Base-by-base conservation (phyloP, 2,329 filamentous ascomycete species). In the Sarocladium oryzae region DNA sequence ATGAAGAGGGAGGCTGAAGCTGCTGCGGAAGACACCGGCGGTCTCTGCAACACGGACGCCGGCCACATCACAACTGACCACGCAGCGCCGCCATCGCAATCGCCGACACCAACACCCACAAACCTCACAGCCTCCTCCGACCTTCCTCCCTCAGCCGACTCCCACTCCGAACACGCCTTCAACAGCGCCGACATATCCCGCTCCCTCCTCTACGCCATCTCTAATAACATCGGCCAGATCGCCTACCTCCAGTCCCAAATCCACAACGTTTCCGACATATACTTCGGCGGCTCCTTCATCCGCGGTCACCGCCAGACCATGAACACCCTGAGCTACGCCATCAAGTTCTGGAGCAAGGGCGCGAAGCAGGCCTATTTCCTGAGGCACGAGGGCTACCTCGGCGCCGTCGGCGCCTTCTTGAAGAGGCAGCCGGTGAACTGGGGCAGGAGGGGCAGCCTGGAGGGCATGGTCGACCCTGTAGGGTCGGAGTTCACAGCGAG, bases 171-270 rank as follows among this genome's bases (percentile, higher is more conserved):
- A 61, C 41, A 58, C 49, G 58, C 60, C 30, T 97, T 96, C 69
- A 82, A 81, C 16, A 77, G 82, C 32, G 84, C 90, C 63, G 93
- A 99, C 67, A 89, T 99, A 56, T 93, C 89, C 21, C 79, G 92
- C 28, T 96, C 89, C 43, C 77, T 99, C 16, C 80, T 99, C 0
- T 99, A 96, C 69, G 93, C 93, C 21, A 89, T 97, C 59, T 92
- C 87, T 66, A 97, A 97, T 74, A 97, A 97, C 69, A 96, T 97
- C 56, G 93, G 93, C 15, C 93, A 99, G 72, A 95, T 99, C 60
- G 90, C 93, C 38, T 96, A 93, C 67, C 76, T 99, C n/a, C 93
- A 97, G 65, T 93, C 89, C 5, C 91, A 96, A 66, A 93, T 96
- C 63, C 92, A 99, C 70, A 81, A 86, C 41, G 76, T 97, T 23